These are phyloP conservation scores for Cystobasidium slooffiae DNA, from an alignment of 1,284 basidiomycete species.

Conservation along the genomic window DNA sequence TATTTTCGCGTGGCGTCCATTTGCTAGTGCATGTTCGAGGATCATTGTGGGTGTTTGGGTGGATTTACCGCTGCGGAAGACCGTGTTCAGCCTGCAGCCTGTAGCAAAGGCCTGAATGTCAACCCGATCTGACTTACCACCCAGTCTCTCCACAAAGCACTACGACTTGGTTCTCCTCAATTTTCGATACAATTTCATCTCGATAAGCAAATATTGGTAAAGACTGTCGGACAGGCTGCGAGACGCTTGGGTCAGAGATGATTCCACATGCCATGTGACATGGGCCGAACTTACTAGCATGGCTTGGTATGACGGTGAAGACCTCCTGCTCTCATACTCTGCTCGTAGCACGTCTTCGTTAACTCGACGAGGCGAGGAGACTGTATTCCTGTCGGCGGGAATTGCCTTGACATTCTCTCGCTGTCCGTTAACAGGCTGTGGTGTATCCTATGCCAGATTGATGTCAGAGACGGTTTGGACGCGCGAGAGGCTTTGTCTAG, in stretches of 20 bases:
- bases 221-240: conserved; percentile 48
- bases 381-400: not conserved
- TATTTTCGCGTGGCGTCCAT: conserved; percentile 85
- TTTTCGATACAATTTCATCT: conserved; percentile 70
- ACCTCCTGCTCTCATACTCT: not conserved
- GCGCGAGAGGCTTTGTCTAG: too few species aligned
- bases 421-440: not conserved
- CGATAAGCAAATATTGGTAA: conserved; percentile 90
- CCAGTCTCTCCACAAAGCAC: conserved; percentile 98
- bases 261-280: not conserved
- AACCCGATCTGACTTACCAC: conserved; percentile 64
- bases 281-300: conserved; percentile 69
- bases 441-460: not conserved
- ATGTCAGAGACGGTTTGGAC: too few species aligned
- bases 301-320: conserved; percentile 70
- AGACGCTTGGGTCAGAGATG: not conserved
- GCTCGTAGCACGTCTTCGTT: conserved; percentile 2
- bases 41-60: conserved; percentile 96
- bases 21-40: conserved; percentile 83
- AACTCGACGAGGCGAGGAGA: not conserved
- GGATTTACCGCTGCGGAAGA: conserved; percentile 78
- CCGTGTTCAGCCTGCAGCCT: too few species aligned
- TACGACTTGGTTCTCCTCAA: conserved; percentile 81
- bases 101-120: not conserved
- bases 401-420: not conserved